Conservation (phyloP, 2,329 filamentous ascomycete genomes). For the Cercospora brassicicola region DNA sequence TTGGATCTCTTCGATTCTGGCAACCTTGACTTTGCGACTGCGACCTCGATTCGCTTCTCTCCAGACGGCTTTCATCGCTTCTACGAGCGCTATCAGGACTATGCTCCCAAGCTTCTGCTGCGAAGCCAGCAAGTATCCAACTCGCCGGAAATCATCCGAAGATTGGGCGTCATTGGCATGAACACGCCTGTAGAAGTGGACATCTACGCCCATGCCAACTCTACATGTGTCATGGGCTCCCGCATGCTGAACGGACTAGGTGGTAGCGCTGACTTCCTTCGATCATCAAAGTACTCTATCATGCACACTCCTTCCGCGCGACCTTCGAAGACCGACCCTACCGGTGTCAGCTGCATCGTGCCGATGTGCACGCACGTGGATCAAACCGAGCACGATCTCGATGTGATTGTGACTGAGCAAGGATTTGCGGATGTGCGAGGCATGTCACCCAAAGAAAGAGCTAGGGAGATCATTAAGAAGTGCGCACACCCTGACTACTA, state of each 20-base stretch:
- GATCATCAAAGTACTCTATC: conserved; percentile 78
- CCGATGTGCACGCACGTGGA: conserved; percentile 91
- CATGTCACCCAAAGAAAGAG: conserved; percentile 74
- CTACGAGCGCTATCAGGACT: conserved; percentile 80
- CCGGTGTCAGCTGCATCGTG: conserved; percentile 83
- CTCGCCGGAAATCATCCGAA: conserved; percentile 84
- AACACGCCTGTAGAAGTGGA: conserved; percentile 93
- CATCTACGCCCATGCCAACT: conserved; percentile 92
- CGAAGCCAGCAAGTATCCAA: conserved; percentile 87
- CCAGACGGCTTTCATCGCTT: conserved; percentile 89
- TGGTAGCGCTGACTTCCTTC: conserved; percentile 78
- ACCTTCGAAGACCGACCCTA: conserved; percentile 77
- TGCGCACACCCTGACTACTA: conserved; percentile 83
- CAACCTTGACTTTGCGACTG: conserved; percentile 83
- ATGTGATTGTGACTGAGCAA: conserved; percentile 77
- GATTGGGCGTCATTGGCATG: conserved; percentile 87
- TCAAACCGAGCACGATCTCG: conserved; percentile 89
- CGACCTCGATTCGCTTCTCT: conserved; percentile 86
- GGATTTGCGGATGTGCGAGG: conserved; percentile 84
- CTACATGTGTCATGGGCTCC: conserved; percentile 82
- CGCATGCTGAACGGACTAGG: conserved; percentile 86
- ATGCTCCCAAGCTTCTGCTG: conserved; percentile 78
- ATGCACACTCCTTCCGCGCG: conserved; percentile 88
- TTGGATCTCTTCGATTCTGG: conserved; percentile 88
- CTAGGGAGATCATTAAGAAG: conserved; percentile 81